These are phyloP conservation scores for Schizothecium vesticola DNA, from an alignment of 495 filamentous ascomycete genomes.

Conservation along the genomic window DNA sequence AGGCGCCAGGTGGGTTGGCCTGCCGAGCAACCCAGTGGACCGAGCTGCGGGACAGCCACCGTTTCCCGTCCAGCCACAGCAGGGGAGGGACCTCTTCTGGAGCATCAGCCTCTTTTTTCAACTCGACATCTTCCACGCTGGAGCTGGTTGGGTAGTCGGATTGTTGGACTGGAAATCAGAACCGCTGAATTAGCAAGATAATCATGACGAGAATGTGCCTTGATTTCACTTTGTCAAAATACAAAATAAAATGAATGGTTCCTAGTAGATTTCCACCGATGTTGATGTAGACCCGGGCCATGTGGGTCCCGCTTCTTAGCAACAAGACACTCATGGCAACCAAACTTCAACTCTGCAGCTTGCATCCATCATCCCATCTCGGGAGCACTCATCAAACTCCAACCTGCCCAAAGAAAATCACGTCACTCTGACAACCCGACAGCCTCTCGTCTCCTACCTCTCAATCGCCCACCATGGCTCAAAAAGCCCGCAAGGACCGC, in stretches of 20 bases:
- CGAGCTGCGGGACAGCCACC: neutral
- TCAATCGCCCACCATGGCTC: slow-evolving; percentile 41
- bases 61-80: slow-evolving; percentile 17
- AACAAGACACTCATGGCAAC: neutral
- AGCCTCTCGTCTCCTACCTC: neutral
- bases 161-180: neutral
- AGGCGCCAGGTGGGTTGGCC: slow-evolving; percentile 15
- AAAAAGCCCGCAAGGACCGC: slow-evolving; percentile 93
- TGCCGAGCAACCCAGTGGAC: slow-evolving; percentile 24
- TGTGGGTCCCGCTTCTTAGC: neutral
- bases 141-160: too few species aligned
- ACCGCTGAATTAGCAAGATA: neutral
- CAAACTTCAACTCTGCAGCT: neutral
- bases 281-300: neutral
- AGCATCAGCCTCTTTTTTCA: neutral
- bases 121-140: neutral
- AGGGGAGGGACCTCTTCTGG: neutral
- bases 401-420: slow-evolving; percentile 8
- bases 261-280: neutral
- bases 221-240: neutral
- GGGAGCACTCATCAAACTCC: neutral
- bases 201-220: neutral
- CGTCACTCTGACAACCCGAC: neutral
- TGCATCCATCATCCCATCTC: neutral
- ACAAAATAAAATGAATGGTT: neutral